Evolutionary conservation across 2,329 filamentous ascomycete species (phyloP).

Genomic region (Ophiostoma triangulosporum): DNA sequence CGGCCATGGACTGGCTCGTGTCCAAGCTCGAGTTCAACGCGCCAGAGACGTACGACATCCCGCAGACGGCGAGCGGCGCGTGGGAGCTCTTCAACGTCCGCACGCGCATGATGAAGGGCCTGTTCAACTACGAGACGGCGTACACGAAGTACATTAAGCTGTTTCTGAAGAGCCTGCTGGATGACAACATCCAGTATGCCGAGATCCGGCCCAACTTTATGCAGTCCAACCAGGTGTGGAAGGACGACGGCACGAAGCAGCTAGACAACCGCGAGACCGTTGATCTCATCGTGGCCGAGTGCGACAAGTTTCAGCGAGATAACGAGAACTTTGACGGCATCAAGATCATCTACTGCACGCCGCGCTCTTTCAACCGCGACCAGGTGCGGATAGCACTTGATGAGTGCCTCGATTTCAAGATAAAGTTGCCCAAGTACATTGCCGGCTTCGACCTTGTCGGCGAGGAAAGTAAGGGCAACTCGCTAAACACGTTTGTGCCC

Average conservation of each 20-base stretch:
- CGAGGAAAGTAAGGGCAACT: constrained; percentile 48
- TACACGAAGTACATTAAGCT: constrained; percentile 46
- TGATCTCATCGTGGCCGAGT: constrained; percentile 42
- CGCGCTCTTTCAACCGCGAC: constrained; percentile 39
- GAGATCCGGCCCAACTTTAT: constrained; percentile 60
- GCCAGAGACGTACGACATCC: constrained; percentile 41
- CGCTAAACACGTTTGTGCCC: constrained; percentile 40
- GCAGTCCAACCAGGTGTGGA: constrained; percentile 46
- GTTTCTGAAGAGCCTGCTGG: constrained; percentile 47
- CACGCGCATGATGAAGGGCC: constrained; percentile 59
- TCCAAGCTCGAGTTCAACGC: constrained; percentile 49
- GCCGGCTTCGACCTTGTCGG: constrained; percentile 60
- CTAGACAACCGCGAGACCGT: constrained; percentile 47
- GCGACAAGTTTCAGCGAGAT: constrained; percentile 30
- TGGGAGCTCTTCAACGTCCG: constrained; percentile 54
- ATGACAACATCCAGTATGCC: constrained; percentile 56
- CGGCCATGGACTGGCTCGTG: constrained; percentile 39
- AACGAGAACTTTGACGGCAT: constrained; percentile 43
- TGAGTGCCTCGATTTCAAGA: constrained; percentile 50
- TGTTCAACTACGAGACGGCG: constrained; percentile 53
- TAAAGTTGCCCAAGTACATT: constrained; percentile 41
- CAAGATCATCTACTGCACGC: constrained; percentile 60
- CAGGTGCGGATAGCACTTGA: constrained; percentile 38
- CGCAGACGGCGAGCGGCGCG: constrained; percentile 36
- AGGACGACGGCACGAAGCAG: constrained; percentile 36